Percentiles rank a stretch among this genome's conserved stretches.
phyloP scores from a whole-genome alignment of 305 asterid species.

The Fraxinus angustifolia region DNA sequence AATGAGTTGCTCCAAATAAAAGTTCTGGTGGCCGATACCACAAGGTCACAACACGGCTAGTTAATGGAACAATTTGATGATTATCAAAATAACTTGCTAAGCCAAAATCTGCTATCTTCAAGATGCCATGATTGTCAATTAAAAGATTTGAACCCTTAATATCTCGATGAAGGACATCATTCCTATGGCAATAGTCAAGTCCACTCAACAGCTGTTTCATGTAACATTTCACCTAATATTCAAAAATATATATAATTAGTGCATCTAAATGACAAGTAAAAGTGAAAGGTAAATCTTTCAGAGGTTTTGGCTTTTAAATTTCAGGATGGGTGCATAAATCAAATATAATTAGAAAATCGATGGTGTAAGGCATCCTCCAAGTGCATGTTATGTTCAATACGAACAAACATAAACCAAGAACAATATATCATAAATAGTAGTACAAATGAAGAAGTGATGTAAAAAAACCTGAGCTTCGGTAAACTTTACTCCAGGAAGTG shows the following conservation, averaged over 20 bases:
- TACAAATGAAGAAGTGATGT: background rate
- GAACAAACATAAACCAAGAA: background rate
- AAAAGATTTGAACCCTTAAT: conserved; percentile 92
- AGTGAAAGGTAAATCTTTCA: background rate
- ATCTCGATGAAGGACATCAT: conserved; percentile 86
- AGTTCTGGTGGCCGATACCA: conserved; percentile 99
- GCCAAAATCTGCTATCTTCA: conserved; percentile 98
- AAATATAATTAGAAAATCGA: background rate
- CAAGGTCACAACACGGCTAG: conserved; percentile 95
- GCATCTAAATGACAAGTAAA: background rate
- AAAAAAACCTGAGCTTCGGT: conserved; percentile 70
- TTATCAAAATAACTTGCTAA: conserved; percentile 73
- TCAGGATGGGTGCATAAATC: background rate
- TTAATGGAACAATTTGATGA: conserved; percentile 52
- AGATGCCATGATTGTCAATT: conserved; percentile 67
- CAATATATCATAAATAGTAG: background rate
- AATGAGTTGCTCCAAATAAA: conserved; percentile 75
- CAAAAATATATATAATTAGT: background rate
- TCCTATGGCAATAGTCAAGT: conserved; percentile 77
- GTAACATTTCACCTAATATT: conserved; percentile 75
- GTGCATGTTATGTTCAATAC: background rate
- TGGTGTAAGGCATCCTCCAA: background rate
- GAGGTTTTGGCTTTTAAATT: background rate
- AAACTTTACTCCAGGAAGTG: conserved; percentile 78
- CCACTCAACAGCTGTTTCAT: conserved; percentile 92